Evolutionary conservation across 2,329 filamentous ascomycete genomes (phyloP).

Genomic region (Ustilaginoidea virens): DNA sequence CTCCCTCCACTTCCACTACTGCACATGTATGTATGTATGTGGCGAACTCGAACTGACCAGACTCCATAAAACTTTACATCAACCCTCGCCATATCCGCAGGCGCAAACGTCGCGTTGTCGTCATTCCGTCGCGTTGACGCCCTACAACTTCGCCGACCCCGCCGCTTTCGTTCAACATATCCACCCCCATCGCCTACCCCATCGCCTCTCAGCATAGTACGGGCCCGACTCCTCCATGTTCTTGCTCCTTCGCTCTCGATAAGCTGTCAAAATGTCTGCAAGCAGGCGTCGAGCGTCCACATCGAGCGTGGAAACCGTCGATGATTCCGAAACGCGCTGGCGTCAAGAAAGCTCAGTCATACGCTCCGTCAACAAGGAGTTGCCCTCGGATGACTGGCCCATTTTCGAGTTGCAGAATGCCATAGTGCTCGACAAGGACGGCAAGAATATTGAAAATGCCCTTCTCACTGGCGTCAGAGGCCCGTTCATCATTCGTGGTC

Average conservation of each 20-base stretch:
- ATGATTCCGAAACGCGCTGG: slow-evolving; percentile 20
- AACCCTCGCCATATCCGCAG: too few species aligned
- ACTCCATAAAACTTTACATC: too few species aligned
- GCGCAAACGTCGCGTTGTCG: too few species aligned
- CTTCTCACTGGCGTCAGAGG: slow-evolving; percentile 43
- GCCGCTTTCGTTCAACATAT: too few species aligned
- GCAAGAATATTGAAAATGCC: slow-evolving; percentile 40
- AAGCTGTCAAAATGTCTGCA: slow-evolving; percentile 17
- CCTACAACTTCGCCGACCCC: too few species aligned
- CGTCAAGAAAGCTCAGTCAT: slow-evolving; percentile 20
- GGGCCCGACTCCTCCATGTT: too few species aligned
- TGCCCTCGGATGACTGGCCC: slow-evolving; percentile 37
- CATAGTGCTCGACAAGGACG: slow-evolving; percentile 38
- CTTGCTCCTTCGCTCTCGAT: not conserved
- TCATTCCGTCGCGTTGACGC: too few species aligned
- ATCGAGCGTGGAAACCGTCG: slow-evolving; percentile 28
- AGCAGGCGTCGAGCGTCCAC: slow-evolving; percentile 26
- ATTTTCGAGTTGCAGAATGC: slow-evolving; percentile 47
- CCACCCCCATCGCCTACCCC: too few species aligned
- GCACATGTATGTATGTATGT: too few species aligned
- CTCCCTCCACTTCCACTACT: not conserved
- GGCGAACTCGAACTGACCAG: too few species aligned
- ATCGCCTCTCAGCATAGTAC: too few species aligned
- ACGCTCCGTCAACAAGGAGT: slow-evolving; percentile 11
- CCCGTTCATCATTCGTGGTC: slow-evolving; percentile 46